Conservation (phyloP, 192 early-diverging fungal species). For the Entomortierella beljakovae region DNA sequence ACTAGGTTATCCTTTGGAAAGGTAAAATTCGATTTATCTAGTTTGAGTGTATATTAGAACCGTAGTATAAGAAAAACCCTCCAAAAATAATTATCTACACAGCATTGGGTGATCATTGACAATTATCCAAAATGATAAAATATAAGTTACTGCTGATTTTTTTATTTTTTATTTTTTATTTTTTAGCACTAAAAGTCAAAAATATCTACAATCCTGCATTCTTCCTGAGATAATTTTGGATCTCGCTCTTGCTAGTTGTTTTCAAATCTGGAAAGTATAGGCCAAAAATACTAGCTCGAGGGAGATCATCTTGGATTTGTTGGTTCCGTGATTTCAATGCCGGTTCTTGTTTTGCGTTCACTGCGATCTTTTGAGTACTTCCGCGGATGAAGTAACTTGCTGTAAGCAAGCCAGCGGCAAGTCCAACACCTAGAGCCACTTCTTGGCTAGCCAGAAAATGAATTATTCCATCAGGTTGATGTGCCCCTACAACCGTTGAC, state of each 20-base stretch:
- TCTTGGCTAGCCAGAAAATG: constrained; percentile 33
- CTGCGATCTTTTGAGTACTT: constrained; percentile 16
- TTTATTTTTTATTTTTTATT: constrained; percentile 6
- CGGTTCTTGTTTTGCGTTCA: not conserved
- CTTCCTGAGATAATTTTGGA: constrained; percentile 17
- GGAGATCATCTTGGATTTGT: constrained; percentile 6
- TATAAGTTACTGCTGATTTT: not conserved
- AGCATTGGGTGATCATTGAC: no score
- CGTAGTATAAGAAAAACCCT: no score
- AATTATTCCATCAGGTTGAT: constrained; percentile 13
- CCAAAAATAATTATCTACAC: no score
- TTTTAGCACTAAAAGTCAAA: not conserved
- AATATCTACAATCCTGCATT: not conserved
- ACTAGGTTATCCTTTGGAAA: no score
- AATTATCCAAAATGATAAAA: no score
- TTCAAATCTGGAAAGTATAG: constrained; percentile 49
- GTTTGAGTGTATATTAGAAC: no score
- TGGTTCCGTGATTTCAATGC: not conserved
- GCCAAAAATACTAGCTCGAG: constrained; percentile 30
- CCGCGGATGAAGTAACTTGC: constrained; percentile 31
- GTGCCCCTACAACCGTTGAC: not conserved
- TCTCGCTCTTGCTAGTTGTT: constrained; percentile 34
- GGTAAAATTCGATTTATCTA: no score
- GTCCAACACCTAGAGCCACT: constrained; percentile 29
- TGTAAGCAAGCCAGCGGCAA: constrained; percentile 29